These are phyloP conservation scores for Aspergillus sp. DNA, from an alignment of 2,329 filamentous ascomycete species.

Conservation along the genomic window DNA sequence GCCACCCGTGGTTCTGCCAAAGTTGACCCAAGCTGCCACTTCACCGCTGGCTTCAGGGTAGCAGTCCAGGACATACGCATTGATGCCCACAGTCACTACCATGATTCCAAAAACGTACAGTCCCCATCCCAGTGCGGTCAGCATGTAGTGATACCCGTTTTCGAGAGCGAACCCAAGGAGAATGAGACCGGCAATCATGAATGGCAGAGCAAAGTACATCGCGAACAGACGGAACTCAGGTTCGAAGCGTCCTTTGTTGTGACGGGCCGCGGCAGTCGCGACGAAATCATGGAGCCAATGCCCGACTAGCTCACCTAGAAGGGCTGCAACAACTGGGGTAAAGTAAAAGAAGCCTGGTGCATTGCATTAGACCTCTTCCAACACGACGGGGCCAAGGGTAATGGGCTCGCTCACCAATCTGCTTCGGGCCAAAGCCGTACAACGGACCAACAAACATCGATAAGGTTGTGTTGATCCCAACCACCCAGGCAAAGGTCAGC, in stretches of 20 bases:
- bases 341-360: constrained; percentile 54
- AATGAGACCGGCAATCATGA: constrained; percentile 52
- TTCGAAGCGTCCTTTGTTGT: constrained; percentile 54
- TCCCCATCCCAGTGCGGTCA: constrained; percentile 51
- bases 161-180: constrained; percentile 55
- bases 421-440: constrained; percentile 51
- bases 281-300: constrained; percentile 58
- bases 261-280: constrained; percentile 45
- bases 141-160: constrained; percentile 53
- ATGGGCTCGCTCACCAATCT: constrained; percentile 43
- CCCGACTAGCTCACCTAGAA: constrained; percentile 54
- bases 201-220: constrained; percentile 48
- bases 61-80: constrained; percentile 53
- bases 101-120: constrained; percentile 58
- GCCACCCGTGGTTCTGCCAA: constrained; percentile 49
- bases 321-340: constrained; percentile 54
- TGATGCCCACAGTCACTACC: constrained; percentile 53
- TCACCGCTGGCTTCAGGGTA: constrained; percentile 58
- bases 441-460: constrained; percentile 52
- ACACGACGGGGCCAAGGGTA: not conserved
- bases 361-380: not conserved
- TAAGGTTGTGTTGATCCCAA: constrained; percentile 57
- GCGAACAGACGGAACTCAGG: constrained; percentile 56
- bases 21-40: constrained; percentile 54
- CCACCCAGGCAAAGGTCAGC: constrained; percentile 42